Evolutionary conservation across 208 protist genomes (phyloP), one percentile per base, ranked within the genome.

Genomic region (Jaenimonas drosophilae): DNA sequence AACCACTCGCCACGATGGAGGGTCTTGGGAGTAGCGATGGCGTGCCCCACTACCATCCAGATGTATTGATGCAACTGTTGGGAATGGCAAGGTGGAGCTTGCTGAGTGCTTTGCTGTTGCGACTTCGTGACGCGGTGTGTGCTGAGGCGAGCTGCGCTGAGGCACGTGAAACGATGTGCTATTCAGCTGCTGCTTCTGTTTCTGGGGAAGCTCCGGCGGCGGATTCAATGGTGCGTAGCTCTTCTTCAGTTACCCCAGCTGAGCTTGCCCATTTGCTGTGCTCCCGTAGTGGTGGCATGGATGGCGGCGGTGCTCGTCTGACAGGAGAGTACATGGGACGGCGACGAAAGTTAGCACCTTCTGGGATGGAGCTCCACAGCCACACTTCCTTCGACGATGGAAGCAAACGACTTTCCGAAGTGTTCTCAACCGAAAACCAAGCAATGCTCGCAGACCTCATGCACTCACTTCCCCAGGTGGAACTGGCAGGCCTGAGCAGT

Each of bases 61-160:
- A 82, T 48, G 37, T 56, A 16, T 12, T 87, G 23, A 71, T 87
- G 72, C 73, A 82, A 56, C 70, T 87, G 41, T 73, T 87, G 42
- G 67, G 69, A 12, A 70, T 80, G 61, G 77, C 54, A 24, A 59
- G 57, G 7, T 87, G 77, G 74, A 43, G 40, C 5, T 51, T 74
- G 28, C 50, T 82, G 23, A 42, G 32, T 0, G 55, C 44, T 32
- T 49, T 79, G 27, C 54, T 81, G 33, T 26, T 41, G 17, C 46
- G 46, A 14, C 47, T 86, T 6, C 60, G 59, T 0, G 33, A 48
- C 14, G 58, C 66, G 6, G 51, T 45, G 31, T 46, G 49, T 9
- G 39, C 48, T 4, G 54, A 25, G 25, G 26, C 67, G 23, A 33
- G 23, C 0, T n/a, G n/a, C n/a, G n/a, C n/a, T n/a, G n/a, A n/a